Percentiles rank a stretch among this genome's conserved stretches.
phyloP scores from a whole-genome alignment of 257 asterid genomes.

The Fraxinus americana region DNA sequence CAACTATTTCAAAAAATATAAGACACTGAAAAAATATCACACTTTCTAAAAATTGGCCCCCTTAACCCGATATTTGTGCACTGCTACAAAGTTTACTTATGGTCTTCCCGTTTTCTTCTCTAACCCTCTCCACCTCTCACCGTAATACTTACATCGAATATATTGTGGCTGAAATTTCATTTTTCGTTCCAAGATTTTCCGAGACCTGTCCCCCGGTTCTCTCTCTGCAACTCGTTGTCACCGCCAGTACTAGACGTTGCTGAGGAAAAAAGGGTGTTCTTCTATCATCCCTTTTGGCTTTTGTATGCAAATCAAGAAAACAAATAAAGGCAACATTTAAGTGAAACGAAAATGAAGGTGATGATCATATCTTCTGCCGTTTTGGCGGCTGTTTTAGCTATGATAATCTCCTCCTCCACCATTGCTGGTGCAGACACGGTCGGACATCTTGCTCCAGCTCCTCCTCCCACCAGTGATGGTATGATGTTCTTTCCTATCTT shows the following conservation, averaged over 20 bases:
- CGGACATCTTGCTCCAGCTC: no score
- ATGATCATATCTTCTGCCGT: neutral
- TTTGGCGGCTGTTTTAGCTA: neutral
- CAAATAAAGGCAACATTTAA: neutral
- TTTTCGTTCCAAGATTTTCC: neutral
- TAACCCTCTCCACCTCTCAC: neutral
- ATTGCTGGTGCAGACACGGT: neutral
- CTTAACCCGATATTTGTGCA: neutral
- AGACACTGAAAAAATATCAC: neutral
- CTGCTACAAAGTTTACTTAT: neutral
- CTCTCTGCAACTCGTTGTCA: neutral
- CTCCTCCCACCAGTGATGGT: no score
- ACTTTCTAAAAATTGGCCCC: neutral
- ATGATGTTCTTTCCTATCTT: no score
- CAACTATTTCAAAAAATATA: neutral
- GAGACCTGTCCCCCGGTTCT: neutral
- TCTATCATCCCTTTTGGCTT: neutral
- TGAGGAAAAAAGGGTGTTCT: neutral
- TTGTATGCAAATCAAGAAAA: neutral
- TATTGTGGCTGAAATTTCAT: neutral
- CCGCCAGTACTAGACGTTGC: neutral
- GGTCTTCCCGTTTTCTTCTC: neutral
- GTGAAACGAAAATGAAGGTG: neutral
- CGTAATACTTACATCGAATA: neutral
- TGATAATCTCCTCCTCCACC: neutral